Percentiles rank a stretch among this genome's conserved stretches.
Conservation (phyloP, 1,284 basidiomycete genomes). For the Testicularia cyperi region DNA sequence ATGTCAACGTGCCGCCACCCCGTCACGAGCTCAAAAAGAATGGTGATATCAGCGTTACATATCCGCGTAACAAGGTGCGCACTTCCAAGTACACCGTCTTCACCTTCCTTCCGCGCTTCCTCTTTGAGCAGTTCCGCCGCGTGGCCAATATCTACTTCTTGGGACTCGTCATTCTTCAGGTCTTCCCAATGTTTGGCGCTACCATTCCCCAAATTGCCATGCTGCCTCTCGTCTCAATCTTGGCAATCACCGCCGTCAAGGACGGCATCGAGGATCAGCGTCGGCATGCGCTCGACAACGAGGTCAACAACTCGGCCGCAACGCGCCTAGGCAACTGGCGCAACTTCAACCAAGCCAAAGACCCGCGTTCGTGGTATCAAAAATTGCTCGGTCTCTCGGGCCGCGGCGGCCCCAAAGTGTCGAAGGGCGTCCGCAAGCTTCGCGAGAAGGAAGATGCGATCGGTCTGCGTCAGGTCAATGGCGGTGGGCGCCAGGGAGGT, state of each 20-base stretch:
- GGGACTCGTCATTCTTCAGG: constrained; percentile 78
- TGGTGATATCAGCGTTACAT: constrained; percentile 76
- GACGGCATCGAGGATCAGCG: constrained; percentile 93
- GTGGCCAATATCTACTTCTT: constrained; percentile 94
- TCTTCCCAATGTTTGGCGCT: constrained; percentile 88
- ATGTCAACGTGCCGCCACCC: constrained; percentile 60
- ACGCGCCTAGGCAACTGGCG: constrained; percentile 83
- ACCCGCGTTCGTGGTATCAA: constrained; percentile 75
- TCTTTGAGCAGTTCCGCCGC: constrained; percentile 63
- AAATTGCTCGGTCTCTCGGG: constrained; percentile 69
- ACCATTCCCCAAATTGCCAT: constrained; percentile 80
- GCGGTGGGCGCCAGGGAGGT: constrained; percentile 58
- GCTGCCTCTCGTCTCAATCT: constrained; percentile 83
- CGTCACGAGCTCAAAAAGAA: constrained; percentile 69
- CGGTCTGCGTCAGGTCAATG: constrained; percentile 37
- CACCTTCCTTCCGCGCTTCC: constrained; percentile 74
- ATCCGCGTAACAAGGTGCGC: constrained; percentile 89
- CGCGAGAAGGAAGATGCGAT: constrained; percentile 75
- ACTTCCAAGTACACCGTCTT: constrained; percentile 89
- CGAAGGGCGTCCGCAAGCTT: constrained; percentile 81
- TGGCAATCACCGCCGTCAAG: constrained; percentile 86
- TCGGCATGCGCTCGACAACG: constrained; percentile 79
- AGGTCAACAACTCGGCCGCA: constrained; percentile 85
- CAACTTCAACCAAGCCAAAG: constrained; percentile 82
- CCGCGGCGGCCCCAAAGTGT: constrained; percentile 63